Percentiles rank a stretch among this genome's conserved stretches.
These are phyloP conservation scores for Colletotrichum abscissum DNA, from an alignment of 2,329 filamentous ascomycete species.

Conservation along the genomic window DNA sequence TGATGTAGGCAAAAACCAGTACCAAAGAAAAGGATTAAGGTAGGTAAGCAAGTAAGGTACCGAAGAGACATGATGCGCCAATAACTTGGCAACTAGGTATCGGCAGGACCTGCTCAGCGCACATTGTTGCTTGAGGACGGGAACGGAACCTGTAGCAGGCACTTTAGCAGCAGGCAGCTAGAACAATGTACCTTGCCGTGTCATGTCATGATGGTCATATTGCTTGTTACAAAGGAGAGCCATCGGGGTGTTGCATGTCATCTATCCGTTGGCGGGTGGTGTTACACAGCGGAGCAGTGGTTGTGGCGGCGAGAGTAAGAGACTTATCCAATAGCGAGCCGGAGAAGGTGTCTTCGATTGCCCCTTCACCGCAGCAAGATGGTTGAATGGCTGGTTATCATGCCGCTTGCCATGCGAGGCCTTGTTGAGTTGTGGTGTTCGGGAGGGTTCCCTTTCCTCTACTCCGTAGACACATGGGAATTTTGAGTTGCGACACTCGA, in stretches of 20 bases:
- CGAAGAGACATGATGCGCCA: background rate
- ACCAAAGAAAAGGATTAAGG: background rate
- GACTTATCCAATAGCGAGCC: background rate
- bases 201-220: conserved; percentile 13
- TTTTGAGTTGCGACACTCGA: conserved; percentile 9
- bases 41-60: background rate
- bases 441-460: background rate
- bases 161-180: background rate
- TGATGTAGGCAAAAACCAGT: background rate
- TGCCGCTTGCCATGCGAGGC: background rate
- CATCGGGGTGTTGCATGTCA: conserved; percentile 8
- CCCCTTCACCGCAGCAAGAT: background rate
- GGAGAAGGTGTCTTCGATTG: background rate
- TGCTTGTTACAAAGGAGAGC: conserved; percentile 21
- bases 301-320: conserved; percentile 1
- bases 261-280: background rate
- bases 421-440: background rate
- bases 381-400: background rate
- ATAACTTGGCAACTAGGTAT: background rate
- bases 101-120: background rate
- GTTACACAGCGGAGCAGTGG: conserved; percentile 13
- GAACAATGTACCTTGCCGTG: conserved; percentile 17
- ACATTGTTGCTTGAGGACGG: background rate
- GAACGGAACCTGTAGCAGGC: background rate
- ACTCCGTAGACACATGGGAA: background rate